Conservation (phyloP, 2,329 filamentous ascomycete species). For the Alternaria brassicicola region DNA sequence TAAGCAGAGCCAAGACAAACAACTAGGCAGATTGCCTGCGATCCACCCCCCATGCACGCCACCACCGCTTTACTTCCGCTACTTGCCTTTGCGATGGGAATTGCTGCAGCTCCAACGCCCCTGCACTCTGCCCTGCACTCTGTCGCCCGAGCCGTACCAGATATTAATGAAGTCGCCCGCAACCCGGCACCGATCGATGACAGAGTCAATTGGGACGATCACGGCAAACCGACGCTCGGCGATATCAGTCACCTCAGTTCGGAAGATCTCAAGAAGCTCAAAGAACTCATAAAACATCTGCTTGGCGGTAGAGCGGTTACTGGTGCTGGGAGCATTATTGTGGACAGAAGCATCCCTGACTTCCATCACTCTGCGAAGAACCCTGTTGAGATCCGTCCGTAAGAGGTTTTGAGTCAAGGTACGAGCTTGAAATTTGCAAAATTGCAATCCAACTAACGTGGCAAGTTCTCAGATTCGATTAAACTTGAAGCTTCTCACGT, state of each 20-base stretch:
- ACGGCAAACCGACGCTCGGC: constrained; percentile 6
- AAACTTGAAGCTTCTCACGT: not conserved
- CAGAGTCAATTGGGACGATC: constrained; percentile 7
- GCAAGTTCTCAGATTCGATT: not conserved
- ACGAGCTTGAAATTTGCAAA: not conserved
- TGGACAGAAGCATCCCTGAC: not conserved
- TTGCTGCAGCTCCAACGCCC: constrained; percentile 14
- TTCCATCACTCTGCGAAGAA: not conserved
- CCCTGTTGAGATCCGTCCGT: constrained; percentile 1
- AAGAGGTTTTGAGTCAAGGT: not conserved
- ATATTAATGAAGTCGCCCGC: constrained; percentile 22
- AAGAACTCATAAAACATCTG: constrained; percentile 3
- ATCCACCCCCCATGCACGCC: constrained; percentile 13
- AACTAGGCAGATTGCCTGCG: not conserved
- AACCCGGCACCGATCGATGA: constrained; percentile 27
- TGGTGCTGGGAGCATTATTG: not conserved
- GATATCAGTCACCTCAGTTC: not conserved
- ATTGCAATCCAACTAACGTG: not conserved
- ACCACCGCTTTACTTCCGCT: constrained; percentile 11
- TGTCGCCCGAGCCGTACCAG: constrained; percentile 12
- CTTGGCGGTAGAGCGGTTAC: constrained; percentile 1
- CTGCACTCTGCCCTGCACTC: constrained; percentile 3
- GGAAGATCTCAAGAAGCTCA: constrained; percentile 3
- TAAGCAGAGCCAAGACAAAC: not conserved
- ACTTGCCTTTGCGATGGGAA: constrained; percentile 10